These are phyloP conservation scores for Terfezia claveryi DNA, from an alignment of 495 filamentous ascomycete species.

Conservation along the genomic window DNA sequence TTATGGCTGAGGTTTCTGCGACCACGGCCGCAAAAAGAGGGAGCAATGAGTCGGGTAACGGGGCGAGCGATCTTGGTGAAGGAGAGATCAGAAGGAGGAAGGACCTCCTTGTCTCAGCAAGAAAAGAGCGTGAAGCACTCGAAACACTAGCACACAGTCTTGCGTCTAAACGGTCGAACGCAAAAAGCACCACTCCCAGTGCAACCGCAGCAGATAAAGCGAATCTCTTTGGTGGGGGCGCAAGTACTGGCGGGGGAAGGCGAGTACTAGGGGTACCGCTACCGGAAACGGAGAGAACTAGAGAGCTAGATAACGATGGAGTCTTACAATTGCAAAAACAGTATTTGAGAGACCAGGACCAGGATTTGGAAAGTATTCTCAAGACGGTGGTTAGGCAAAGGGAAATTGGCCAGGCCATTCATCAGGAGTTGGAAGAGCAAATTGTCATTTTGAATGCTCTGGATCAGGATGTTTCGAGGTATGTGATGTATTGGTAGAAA, in stretches of 20 bases:
- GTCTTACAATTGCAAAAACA: constrained; percentile 68
- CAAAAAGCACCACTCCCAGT: constrained; percentile 11
- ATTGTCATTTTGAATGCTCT: constrained; percentile 55
- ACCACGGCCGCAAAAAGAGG: constrained; percentile 20
- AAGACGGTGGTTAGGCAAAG: constrained; percentile 59
- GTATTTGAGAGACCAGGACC: constrained; percentile 69
- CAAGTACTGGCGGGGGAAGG: constrained; percentile 22
- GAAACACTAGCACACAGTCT: constrained; percentile 60
- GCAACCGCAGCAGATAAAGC: constrained; percentile 35
- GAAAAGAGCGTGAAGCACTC: constrained; percentile 67
- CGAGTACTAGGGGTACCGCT: constrained; percentile 55
- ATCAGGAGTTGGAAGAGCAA: constrained; percentile 67
- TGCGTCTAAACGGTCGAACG: constrained; percentile 26
- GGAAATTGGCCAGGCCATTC: constrained; percentile 68
- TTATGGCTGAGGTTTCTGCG: constrained; percentile 13
- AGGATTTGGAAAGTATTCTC: constrained; percentile 50
- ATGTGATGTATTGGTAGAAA: constrained; percentile 1
- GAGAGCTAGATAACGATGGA: constrained; percentile 76
- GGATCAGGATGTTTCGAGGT: constrained; percentile 51
- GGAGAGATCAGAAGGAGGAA: constrained; percentile 68
- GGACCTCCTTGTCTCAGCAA: constrained; percentile 55
- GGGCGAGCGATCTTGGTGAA: constrained; percentile 37
- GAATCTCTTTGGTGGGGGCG: constrained; percentile 26
- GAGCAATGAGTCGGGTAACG: constrained; percentile 17
- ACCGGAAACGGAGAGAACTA: constrained; percentile 66